Evolutionary conservation across 176 grass and related monocot genomes (phyloP).

Genomic region (Ampelocalamus luodianensis): DNA sequence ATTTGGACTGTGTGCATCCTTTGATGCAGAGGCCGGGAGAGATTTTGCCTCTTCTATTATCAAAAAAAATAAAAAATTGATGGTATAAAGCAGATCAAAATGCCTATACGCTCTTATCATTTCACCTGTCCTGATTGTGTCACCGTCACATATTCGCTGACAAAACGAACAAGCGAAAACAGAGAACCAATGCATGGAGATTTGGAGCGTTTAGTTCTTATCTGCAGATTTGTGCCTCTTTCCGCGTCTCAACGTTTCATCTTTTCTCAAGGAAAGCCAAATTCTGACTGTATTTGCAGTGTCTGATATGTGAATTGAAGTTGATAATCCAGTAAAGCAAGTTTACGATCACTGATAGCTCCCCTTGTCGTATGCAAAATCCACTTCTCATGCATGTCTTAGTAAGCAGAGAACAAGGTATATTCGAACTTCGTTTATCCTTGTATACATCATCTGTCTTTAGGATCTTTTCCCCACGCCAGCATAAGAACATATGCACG

Average conservation of each 20-base stretch:
- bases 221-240: background rate
- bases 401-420: background rate
- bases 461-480: background rate
- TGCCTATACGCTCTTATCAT: background rate
- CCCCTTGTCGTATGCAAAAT: background rate
- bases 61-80: too few species aligned
- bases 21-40: too few species aligned
- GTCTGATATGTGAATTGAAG: constrained; percentile 1
- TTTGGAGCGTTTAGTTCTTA: background rate
- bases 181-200: background rate
- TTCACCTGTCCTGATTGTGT: background rate
- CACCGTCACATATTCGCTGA: constrained; percentile 15
- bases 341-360: too few species aligned
- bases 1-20: too few species aligned
- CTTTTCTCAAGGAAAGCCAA: background rate
- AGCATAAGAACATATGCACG: constrained; percentile 35
- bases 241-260: background rate
- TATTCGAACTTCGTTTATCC: constrained; percentile 4
- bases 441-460: background rate
- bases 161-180: background rate
- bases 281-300: background rate
- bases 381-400: background rate
- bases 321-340: background rate
- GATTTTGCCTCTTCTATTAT: too few species aligned
- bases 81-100: background rate